Evolutionary conservation across 192 early-diverging fungal species (phyloP).

Genomic region (Funneliformis geosporum): DNA sequence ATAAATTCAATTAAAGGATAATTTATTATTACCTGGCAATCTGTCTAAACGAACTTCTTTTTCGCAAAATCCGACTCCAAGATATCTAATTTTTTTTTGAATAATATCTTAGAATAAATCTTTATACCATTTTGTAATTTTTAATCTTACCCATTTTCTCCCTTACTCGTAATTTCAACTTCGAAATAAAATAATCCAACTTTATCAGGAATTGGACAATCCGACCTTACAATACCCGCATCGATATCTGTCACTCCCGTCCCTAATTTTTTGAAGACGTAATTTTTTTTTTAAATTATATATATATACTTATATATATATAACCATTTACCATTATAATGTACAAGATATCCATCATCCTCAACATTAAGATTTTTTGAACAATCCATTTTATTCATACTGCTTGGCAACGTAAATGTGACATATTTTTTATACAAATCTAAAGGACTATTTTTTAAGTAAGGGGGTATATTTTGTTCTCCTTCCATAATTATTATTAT

Average conservation of each 20-base stretch:
- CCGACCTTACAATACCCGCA: conserved; percentile 75
- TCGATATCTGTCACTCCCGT: conserved; percentile 68
- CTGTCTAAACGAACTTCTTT: conserved; percentile 54
- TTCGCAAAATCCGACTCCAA: conserved; percentile 81
- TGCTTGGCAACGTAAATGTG: background rate
- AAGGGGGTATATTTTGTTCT: conserved; percentile 1
- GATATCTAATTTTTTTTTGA: conserved; percentile 56
- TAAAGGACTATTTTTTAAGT: background rate
- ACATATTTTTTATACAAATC: background rate
- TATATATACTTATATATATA: background rate
- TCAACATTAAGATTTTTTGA: background rate
- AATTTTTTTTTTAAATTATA: conserved; percentile 39
- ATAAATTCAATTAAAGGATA: background rate
- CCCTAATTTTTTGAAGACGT: conserved; percentile 22
- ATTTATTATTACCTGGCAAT: conserved; percentile 79
- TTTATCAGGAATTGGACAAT: conserved; percentile 78
- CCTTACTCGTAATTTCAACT: conserved; percentile 78
- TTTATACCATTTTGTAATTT: too few relatives aligned
- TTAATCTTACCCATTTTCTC: conserved; percentile 70
- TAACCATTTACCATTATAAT: conserved; percentile 14
- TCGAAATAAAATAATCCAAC: conserved; percentile 93
- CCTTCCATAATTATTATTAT: background rate
- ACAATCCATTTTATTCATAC: background rate
- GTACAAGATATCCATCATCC: background rate
- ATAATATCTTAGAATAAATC: too few relatives aligned